Evolutionary conservation across 305 asterid species (phyloP).

Genomic region (Lippia alba): DNA sequence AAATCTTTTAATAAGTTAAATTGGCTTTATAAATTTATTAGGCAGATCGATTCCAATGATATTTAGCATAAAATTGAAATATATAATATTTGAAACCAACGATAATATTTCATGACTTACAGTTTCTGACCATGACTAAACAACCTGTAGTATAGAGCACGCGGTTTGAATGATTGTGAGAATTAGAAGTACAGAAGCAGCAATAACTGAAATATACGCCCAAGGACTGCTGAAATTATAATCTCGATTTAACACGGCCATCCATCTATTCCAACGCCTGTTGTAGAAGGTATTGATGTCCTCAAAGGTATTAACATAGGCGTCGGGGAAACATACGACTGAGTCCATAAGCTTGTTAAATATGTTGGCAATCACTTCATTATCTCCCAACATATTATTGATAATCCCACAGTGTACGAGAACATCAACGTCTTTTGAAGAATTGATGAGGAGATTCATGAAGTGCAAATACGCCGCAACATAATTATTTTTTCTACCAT

Average conservation of each 20-base stretch:
- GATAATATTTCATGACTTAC: no score
- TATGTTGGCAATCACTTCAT: not conserved
- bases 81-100: no score
- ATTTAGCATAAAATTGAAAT: no score
- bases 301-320: not conserved
- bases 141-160: not conserved
- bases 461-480: not conserved
- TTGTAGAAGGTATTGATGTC: not conserved
- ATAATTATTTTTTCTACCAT: not conserved
- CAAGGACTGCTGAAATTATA: not conserved
- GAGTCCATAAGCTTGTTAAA: not conserved
- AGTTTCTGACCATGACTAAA: no score
- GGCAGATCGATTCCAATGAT: no score
- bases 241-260: not conserved
- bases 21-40: no score
- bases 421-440: not conserved
- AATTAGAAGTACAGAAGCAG: not conserved
- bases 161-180: not conserved
- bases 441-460: constrained; percentile 11
- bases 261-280: not conserved
- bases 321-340: not conserved
- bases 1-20: no score
- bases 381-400: not conserved
- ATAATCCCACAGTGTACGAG: not conserved
- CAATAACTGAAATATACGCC: not conserved